Evolutionary conservation across 768 basidiomycete species (phyloP).

Genomic region (Lactarius hatsudake): DNA sequence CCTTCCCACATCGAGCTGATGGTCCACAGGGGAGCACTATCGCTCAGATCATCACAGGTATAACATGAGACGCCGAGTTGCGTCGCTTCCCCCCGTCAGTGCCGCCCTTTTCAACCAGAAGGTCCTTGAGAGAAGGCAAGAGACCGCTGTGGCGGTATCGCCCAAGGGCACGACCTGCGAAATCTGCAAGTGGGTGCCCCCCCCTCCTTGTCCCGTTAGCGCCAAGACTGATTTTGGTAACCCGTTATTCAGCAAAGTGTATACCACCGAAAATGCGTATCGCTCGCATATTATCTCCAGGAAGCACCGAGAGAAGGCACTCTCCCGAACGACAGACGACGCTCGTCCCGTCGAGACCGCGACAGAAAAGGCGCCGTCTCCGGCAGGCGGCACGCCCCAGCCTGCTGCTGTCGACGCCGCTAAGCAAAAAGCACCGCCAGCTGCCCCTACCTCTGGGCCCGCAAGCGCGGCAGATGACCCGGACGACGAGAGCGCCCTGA

Average conservation of each 20-base stretch:
- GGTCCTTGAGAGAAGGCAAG: conserved; percentile 71
- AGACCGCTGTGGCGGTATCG: conserved; percentile 68
- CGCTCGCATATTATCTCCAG: conserved; percentile 84
- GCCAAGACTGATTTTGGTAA: not conserved
- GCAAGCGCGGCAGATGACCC: conserved; percentile 34
- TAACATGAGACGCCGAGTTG: conserved; percentile 96
- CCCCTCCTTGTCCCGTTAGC: not conserved
- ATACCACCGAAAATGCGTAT: conserved; percentile 87
- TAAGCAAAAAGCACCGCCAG: not conserved
- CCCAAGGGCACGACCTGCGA: conserved; percentile 63
- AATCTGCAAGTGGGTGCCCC: conserved; percentile 55
- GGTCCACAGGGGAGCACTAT: conserved; percentile 71
- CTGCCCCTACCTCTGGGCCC: conserved; percentile 23
- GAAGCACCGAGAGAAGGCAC: conserved; percentile 76
- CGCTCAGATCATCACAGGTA: conserved; percentile 94
- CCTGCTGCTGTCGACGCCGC: not conserved
- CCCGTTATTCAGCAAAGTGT: conserved; percentile 63
- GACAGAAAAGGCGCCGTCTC: conserved; percentile 1
- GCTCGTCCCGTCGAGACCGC: conserved; percentile 16
- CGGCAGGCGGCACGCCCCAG: conserved; percentile 9
- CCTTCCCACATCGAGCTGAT: conserved; percentile 3
- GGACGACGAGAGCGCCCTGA: conserved; percentile 31
- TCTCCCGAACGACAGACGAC: conserved; percentile 30
- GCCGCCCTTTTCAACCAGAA: conserved; percentile 81
- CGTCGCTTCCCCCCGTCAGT: conserved; percentile 82